These are phyloP conservation scores for Cladosporium halotolerans DNA, from an alignment of 2,329 filamentous ascomycete species.

Conservation along the genomic window DNA sequence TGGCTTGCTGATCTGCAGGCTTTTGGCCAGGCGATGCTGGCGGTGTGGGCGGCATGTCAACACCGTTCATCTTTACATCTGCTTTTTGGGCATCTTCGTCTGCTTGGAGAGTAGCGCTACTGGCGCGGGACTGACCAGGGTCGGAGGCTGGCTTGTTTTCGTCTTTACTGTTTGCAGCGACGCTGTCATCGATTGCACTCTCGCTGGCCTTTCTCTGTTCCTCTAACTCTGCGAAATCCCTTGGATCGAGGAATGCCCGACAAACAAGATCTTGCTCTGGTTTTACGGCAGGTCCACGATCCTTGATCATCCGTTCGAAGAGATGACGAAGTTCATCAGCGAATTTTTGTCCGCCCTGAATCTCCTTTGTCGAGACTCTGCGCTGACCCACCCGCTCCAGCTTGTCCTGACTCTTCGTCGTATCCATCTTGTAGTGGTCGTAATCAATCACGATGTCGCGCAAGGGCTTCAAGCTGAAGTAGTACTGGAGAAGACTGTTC, in stretches of 20 bases:
- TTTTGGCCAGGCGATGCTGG: slow-evolving; percentile 31
- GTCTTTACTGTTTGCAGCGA: neutral
- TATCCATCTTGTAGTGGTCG: slow-evolving; percentile 62
- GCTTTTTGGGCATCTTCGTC: slow-evolving; percentile 15
- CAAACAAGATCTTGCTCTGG: slow-evolving; percentile 32
- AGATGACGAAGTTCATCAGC: slow-evolving; percentile 29
- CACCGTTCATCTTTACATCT: slow-evolving; percentile 20
- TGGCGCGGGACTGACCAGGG: slow-evolving; percentile 13
- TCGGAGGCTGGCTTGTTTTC: neutral
- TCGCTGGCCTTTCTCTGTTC: slow-evolving; percentile 12
- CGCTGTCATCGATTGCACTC: slow-evolving; percentile 16
- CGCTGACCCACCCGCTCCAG: slow-evolving; percentile 70
- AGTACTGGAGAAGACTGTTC: slow-evolving; percentile 92
- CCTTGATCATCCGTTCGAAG: slow-evolving; percentile 33
- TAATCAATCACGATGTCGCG: slow-evolving; percentile 74
- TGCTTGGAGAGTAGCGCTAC: slow-evolving; percentile 23
- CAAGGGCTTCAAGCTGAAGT: slow-evolving; percentile 80
- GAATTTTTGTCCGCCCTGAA: slow-evolving; percentile 31
- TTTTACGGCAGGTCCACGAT: slow-evolving; percentile 23
- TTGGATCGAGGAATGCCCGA: slow-evolving; percentile 28
- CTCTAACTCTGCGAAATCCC: slow-evolving; percentile 22
- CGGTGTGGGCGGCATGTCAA: slow-evolving; percentile 22
- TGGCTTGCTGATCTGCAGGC: slow-evolving; percentile 29
- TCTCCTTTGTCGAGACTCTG: slow-evolving; percentile 42
- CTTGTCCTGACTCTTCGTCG: slow-evolving; percentile 57